Conservation (phyloP, 805 yeast species). For the Alloascoidea hylecoeti region DNA sequence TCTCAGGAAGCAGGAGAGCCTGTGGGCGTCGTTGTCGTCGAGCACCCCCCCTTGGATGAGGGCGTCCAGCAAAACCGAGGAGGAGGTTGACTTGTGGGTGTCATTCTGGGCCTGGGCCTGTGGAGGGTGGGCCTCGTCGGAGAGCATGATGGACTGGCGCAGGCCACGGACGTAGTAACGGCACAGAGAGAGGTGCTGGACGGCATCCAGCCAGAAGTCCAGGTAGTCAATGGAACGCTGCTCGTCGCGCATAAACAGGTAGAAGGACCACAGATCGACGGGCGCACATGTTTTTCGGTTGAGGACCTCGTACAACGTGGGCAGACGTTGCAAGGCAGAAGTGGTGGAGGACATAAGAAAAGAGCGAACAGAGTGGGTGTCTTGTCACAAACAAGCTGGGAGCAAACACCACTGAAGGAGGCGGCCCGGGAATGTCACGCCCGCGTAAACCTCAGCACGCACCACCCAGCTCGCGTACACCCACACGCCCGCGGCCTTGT, state of each 20-base stretch:
- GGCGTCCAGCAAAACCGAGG: conserved; percentile 59
- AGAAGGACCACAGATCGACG: conserved; percentile 88
- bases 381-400: too few species aligned
- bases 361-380: too few species aligned
- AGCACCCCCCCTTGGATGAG: conserved; percentile 60
- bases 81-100: conserved; percentile 20
- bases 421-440: too few species aligned
- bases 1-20: conserved; percentile 59
- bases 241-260: conserved; percentile 76
- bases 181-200: conserved; percentile 55
- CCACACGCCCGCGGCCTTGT: too few species aligned
- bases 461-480: too few species aligned
- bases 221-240: conserved; percentile 83
- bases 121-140: conserved; percentile 3
- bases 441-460: too few species aligned
- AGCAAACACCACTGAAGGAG: too few species aligned
- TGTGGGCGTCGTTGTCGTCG: conserved; percentile 57
- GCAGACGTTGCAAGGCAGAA: conserved; percentile 55
- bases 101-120: background rate
- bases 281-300: conserved; percentile 74
- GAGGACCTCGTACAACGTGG: conserved; percentile 71
- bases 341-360: too few species aligned
- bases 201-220: conserved; percentile 89
- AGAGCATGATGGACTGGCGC: conserved; percentile 26
- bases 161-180: conserved; percentile 68